Evolutionary conservation across 495 filamentous ascomycete species (phyloP).

Genomic region (Penicillium antarcticum): DNA sequence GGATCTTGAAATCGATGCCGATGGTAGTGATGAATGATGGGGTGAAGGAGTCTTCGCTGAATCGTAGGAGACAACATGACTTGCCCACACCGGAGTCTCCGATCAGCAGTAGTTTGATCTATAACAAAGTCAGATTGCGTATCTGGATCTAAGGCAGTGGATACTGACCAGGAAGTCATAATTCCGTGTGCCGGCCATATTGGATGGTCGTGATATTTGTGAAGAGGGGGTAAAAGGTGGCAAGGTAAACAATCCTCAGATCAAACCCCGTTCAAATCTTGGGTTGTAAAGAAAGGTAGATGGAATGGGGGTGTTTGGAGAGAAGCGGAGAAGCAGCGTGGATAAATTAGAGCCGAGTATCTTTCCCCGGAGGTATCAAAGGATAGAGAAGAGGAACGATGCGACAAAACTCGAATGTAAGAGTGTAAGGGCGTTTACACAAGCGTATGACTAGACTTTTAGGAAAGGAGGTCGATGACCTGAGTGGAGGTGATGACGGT

Average conservation of each 20-base stretch:
- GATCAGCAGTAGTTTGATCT: constrained; percentile 99
- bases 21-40: constrained; percentile 99
- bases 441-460: neutral
- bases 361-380: neutral
- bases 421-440: neutral
- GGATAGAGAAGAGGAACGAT: neutral
- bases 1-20: constrained; percentile 99
- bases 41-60: constrained; percentile 98
- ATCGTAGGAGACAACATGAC: constrained; percentile 96
- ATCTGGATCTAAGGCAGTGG: neutral
- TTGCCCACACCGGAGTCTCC: constrained; percentile 98
- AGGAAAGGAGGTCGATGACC: constrained; percentile 10
- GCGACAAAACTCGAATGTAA: no score
- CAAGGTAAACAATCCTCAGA: no score
- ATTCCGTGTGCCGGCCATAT: constrained; percentile 94
- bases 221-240: neutral
- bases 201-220: constrained; percentile 16
- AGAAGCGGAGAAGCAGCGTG: no score
- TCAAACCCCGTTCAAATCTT: no score
- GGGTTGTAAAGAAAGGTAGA: no score
- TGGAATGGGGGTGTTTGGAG: no score
- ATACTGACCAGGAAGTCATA: constrained; percentile 91
- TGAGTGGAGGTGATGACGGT: constrained; percentile 28
- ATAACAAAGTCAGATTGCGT: constrained; percentile 4
- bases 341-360: no score